phyloP scores from a whole-genome alignment of 192 early-diverging fungal species.

The Kickxella alabastrina region DNA sequence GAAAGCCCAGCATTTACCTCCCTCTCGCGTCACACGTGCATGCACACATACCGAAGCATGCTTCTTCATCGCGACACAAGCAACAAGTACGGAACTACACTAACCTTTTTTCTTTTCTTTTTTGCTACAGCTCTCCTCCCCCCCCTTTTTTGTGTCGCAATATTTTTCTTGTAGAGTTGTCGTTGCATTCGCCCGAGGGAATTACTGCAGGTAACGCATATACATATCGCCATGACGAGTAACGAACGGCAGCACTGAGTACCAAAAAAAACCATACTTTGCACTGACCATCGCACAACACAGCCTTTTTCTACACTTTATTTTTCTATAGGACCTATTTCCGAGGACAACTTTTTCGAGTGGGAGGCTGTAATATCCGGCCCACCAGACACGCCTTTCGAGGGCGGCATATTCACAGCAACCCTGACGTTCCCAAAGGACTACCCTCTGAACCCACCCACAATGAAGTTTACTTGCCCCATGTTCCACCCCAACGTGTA shows the following conservation, averaged over 20 bases:
- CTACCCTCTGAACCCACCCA: constrained; percentile 93
- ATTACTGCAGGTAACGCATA: constrained; percentile 86
- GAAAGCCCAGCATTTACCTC: neutral
- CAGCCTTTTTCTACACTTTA: too few relatives aligned
- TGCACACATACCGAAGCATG: too few relatives aligned
- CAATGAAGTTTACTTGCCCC: constrained; percentile 93
- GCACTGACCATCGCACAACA: too few relatives aligned
- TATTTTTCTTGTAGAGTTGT: constrained; percentile 64
- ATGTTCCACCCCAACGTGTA: constrained; percentile 98
- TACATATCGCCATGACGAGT: too few relatives aligned
- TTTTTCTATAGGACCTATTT: constrained; percentile 68
- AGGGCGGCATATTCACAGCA: constrained; percentile 91
- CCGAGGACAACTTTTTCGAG: constrained; percentile 66
- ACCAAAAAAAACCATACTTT: too few relatives aligned
- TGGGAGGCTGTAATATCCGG: constrained; percentile 54
- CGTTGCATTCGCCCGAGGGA: constrained; percentile 85
- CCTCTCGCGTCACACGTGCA: too few relatives aligned
- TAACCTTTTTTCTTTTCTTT: neutral
- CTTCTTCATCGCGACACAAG: too few relatives aligned
- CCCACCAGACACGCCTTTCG: constrained; percentile 90
- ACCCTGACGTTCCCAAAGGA: constrained; percentile 85
- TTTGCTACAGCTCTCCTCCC: neutral
- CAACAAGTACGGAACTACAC: too few relatives aligned
- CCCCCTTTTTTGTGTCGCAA: too few relatives aligned
- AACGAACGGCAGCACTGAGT: constrained; percentile 7